phyloP scores from a whole-genome alignment of 495 filamentous ascomycete species.

The Immersiella caudata region DNA sequence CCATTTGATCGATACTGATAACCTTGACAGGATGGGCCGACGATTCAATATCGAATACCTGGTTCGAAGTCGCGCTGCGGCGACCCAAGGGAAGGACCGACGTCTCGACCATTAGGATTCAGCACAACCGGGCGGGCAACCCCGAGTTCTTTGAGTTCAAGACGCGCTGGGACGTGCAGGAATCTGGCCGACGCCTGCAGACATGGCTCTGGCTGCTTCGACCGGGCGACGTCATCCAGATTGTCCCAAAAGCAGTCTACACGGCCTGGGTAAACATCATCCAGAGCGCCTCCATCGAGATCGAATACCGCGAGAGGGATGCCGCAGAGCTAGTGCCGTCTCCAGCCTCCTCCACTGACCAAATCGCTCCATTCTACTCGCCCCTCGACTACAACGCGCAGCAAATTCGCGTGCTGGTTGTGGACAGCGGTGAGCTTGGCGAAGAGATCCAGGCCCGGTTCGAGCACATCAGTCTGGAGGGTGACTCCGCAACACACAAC shows the following conservation, averaged over 20 bases:
- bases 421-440: slow-evolving; percentile 1
- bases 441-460: slow-evolving; percentile 10
- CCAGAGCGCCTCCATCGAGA: slow-evolving; percentile 12
- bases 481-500: background rate
- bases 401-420: slow-evolving; percentile 16
- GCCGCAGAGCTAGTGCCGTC: background rate
- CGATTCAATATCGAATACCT: slow-evolving; percentile 2
- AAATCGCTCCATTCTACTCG: background rate
- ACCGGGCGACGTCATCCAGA: slow-evolving; percentile 17
- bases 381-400: background rate
- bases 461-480: slow-evolving; percentile 7
- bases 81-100: slow-evolving; percentile 9
- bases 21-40: slow-evolving; percentile 6
- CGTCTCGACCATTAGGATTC: slow-evolving; percentile 1
- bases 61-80: slow-evolving; percentile 11
- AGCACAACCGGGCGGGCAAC: slow-evolving; percentile 7
- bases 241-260: slow-evolving; percentile 9
- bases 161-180: slow-evolving; percentile 5
- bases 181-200: background rate
- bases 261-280: slow-evolving; percentile 10
- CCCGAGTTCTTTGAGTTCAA: background rate
- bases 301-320: slow-evolving; percentile 12
- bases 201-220: slow-evolving; percentile 6
- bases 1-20: background rate
- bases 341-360: background rate